phyloP scores from a whole-genome alignment of 495 filamentous ascomycete genomes.

The Pyrenula aspistea region DNA sequence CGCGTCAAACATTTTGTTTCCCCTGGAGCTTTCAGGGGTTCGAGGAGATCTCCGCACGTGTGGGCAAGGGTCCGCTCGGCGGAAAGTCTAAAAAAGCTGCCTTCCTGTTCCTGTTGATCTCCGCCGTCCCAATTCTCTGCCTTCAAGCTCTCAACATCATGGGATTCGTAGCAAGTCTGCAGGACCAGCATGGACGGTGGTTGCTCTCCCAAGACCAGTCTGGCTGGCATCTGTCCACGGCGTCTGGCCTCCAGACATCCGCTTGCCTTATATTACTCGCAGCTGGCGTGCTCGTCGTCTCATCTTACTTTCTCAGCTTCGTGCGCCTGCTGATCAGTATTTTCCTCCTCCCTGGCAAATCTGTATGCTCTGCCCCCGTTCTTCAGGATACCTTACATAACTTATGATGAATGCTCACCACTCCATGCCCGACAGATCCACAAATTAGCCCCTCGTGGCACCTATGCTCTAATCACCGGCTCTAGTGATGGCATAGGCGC shows the following conservation, averaged over 20 bases:
- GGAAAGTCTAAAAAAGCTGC: too few relatives aligned
- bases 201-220: slow-evolving; percentile 16
- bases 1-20: too few relatives aligned
- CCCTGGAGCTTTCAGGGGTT: too few relatives aligned
- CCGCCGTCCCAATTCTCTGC: neutral
- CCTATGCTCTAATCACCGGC: slow-evolving; percentile 90
- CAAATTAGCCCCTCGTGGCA: slow-evolving; percentile 82
- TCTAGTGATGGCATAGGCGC: slow-evolving; percentile 96
- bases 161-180: neutral
- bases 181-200: neutral
- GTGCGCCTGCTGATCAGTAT: slow-evolving; percentile 55
- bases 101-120: neutral
- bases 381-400: slow-evolving; percentile 3
- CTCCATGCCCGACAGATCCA: slow-evolving; percentile 55
- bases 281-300: slow-evolving; percentile 48
- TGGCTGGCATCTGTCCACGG: slow-evolving; percentile 22
- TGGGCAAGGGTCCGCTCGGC: too few relatives aligned
- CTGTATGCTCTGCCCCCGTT: slow-evolving; percentile 30
- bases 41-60: too few relatives aligned
- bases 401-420: slow-evolving; percentile 1
- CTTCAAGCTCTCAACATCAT: neutral
- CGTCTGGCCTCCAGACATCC: slow-evolving; percentile 25
- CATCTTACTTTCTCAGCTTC: slow-evolving; percentile 45
- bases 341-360: slow-evolving; percentile 61
- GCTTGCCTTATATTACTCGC: slow-evolving; percentile 26